Evolutionary conservation across 2,329 filamentous ascomycete species (phyloP).

Genomic region (Aureobasidium lini): DNA sequence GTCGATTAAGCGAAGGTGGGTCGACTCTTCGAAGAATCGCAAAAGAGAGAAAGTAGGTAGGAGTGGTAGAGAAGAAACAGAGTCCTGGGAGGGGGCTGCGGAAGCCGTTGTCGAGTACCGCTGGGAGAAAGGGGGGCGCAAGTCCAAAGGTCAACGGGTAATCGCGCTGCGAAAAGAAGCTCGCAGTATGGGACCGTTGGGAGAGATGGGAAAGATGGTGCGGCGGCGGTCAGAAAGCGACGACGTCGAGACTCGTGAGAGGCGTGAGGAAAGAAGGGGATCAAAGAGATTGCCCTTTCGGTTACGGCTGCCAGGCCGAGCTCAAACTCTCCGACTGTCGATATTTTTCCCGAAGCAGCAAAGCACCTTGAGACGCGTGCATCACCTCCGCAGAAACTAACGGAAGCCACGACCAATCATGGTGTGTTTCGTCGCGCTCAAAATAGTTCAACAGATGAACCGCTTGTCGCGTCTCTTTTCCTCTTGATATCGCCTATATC

Average conservation of each 20-base stretch:
- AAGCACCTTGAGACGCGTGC: slow-evolving; percentile 8
- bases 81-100: slow-evolving; percentile 4
- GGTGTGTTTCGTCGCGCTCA: not conserved
- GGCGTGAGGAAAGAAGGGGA: not conserved
- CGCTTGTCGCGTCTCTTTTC: not conserved
- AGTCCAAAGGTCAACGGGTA: slow-evolving; percentile 1
- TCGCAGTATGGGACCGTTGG: not conserved
- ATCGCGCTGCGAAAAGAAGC: not conserved
- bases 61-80: slow-evolving; percentile 1
- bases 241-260: slow-evolving; percentile 10
- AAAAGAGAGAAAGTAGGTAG: slow-evolving; percentile 11
- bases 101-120: not conserved
- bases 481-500: not conserved
- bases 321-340: slow-evolving; percentile 6
- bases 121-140: not conserved
- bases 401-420: slow-evolving; percentile 8
- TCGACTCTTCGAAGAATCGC: not conserved
- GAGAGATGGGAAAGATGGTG: slow-evolving; percentile 3
- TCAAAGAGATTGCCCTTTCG: slow-evolving; percentile 9
- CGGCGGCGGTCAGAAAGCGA: slow-evolving; percentile 5
- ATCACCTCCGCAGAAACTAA: slow-evolving; percentile 1
- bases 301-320: slow-evolving; percentile 6
- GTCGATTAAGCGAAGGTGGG: slow-evolving; percentile 8
- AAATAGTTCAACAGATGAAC: not conserved
- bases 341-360: not conserved